Base-by-base conservation (phyloP, 2,329 filamentous ascomycete genomes). In the Fonsecaea pugnacius region DNA sequence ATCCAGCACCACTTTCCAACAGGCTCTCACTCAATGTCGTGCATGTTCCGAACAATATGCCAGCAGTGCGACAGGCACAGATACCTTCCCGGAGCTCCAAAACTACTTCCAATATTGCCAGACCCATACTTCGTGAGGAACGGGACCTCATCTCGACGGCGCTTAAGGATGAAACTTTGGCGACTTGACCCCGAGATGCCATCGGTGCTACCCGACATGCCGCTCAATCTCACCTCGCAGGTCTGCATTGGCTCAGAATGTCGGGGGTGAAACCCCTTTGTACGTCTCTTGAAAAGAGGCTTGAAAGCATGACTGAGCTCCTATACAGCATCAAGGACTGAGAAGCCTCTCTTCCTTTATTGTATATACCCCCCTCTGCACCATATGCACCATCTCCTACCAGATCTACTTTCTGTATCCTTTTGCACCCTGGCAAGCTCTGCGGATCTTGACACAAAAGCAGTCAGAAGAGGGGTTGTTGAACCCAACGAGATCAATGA, bases 21-120 rank as follows among this genome's bases (percentile, higher is more conserved):
- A 10, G 3, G 57, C 57, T 5, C 30, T 59, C 38, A 21, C 40
- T 14, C 36, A 40, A 16, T 58, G 55, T 43, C 55, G 40, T 10
- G 12, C 40, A 14, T 63, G 60, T 21, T 32, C 54, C 18, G 8
- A 46, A 32, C 32, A 54, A 8, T 52, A 63, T 21, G 38, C 53
- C 6, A 46, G 60, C 36, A 40, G 53, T 16, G 57, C 60, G 4
- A 36, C 53, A 8, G 27, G 30, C 33, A 38, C 46, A 4, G 35
- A 51, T 12, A 18, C 27, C 14, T 63, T 58, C 36, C 60, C 60
- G 2, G 53, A 63, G 12, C 60, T 63, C 18, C 60, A 58, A 24
- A 30, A 8, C 9, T 63, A 53, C 43, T 58, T 63, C n/a, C 40
- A 27, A 14, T 63, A 30, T 24, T 63, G 60, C 21, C 7, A 52